Conservation (phyloP, 106 monocot genomes). For the Dendrobium nobile region DNA sequence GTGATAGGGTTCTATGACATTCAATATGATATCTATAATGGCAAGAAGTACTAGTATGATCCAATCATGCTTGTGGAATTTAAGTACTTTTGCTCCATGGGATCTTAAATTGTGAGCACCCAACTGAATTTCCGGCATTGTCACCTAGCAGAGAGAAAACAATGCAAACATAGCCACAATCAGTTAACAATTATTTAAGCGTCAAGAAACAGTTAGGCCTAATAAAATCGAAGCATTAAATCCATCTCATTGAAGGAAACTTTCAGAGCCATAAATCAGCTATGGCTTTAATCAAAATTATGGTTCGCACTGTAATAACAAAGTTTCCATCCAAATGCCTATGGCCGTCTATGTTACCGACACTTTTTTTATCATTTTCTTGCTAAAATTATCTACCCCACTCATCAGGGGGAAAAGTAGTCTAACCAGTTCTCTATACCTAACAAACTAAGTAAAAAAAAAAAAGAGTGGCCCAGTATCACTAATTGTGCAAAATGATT, state of each 20-base stretch:
- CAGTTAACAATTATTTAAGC: neutral
- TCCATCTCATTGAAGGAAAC: neutral
- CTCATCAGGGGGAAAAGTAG: no score
- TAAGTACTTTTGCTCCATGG: slow-evolving; percentile 35
- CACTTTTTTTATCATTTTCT: no score
- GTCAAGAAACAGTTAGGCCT: neutral
- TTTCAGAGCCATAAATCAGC: neutral
- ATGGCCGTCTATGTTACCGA: no score
- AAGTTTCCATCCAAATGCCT: no score
- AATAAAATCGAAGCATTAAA: no score
- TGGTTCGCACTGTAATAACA: no score
- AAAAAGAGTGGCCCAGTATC: no score
- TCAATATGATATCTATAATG: slow-evolving; percentile 29
- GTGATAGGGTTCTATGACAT: slow-evolving; percentile 44
- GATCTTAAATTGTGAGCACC: slow-evolving; percentile 27
- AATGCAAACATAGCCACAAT: neutral
- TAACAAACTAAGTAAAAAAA: no score
- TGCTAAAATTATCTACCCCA: no score
- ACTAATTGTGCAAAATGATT: no score
- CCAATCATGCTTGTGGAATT: slow-evolving; percentile 46
- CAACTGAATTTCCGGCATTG: slow-evolving; percentile 21
- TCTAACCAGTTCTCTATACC: no score
- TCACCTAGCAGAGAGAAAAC: neutral
- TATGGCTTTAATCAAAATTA: no score
- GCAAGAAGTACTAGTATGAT: slow-evolving; percentile 33